Evolutionary conservation across 306 rosid genomes (phyloP).

Genomic region (Lagenaria siceraria): DNA sequence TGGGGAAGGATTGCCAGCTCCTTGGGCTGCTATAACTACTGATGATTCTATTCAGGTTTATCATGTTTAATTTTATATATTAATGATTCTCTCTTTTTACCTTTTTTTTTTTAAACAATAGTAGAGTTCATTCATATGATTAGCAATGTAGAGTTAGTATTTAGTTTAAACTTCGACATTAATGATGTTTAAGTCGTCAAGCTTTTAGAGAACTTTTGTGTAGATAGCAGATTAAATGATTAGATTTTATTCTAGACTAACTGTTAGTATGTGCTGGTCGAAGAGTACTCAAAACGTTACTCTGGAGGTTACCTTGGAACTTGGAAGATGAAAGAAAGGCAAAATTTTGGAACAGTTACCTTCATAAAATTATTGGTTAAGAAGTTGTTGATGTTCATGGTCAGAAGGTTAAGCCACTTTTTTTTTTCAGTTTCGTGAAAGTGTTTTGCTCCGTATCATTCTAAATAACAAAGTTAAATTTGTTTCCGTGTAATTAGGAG

Average conservation of each 20-base stretch:
- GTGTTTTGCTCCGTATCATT: neutral
- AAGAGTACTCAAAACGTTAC: neutral
- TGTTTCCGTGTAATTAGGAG: neutral
- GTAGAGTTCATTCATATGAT: neutral
- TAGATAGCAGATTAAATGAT: neutral
- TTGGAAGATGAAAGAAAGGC: neutral
- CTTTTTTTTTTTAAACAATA: neutral
- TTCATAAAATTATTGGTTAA: neutral
- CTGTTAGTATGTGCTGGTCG: neutral
- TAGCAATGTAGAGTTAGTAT: neutral
- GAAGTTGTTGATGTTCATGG: neutral
- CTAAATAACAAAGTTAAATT: neutral
- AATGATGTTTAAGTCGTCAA: neutral
- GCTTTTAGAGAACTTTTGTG: neutral
- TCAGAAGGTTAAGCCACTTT: neutral
- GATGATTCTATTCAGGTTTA: slow-evolving; percentile 53
- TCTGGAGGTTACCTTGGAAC: neutral
- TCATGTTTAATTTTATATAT: neutral
- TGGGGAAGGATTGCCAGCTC: slow-evolving; percentile 61
- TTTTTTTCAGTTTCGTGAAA: neutral
- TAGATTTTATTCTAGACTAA: neutral
- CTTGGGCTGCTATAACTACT: slow-evolving; percentile 50
- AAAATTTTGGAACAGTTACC: neutral
- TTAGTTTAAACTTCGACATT: neutral
- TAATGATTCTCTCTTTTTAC: neutral